phyloP scores from a whole-genome alignment of 176 grass and related monocot genomes.

The Stipa capillata region DNA sequence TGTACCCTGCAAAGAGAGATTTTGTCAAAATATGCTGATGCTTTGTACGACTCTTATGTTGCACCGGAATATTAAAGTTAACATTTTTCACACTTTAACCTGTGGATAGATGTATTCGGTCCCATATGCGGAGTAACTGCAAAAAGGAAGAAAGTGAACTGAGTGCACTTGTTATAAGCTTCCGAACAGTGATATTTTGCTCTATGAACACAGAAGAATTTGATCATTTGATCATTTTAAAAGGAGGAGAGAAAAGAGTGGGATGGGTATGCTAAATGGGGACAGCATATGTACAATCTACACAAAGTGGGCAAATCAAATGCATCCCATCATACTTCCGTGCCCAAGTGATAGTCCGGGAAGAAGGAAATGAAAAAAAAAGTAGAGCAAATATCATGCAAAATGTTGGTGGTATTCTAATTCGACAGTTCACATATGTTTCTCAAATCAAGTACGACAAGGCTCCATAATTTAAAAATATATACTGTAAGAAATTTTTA shows the following conservation, averaged over 20 bases:
- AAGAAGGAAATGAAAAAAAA: background rate
- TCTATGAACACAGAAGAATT: background rate
- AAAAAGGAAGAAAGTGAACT: slow-evolving; percentile 45
- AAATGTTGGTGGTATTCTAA: background rate
- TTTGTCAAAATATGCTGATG: background rate
- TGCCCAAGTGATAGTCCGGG: background rate
- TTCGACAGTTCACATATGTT: background rate
- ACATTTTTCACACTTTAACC: slow-evolving; percentile 47
- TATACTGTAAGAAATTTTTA: background rate
- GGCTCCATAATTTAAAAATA: background rate
- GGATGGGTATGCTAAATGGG: background rate
- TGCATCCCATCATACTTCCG: background rate
- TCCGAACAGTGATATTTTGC: slow-evolving; percentile 19
- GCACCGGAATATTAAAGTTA: background rate
- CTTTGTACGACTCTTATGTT: background rate
- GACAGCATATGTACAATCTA: background rate
- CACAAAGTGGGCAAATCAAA: background rate
- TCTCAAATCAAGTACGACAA: background rate
- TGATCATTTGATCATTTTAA: background rate
- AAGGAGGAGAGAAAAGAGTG: background rate
- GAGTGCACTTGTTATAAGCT: slow-evolving; percentile 23
- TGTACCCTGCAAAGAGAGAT: slow-evolving; percentile 51
- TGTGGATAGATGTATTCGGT: slow-evolving; percentile 84
- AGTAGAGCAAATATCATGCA: background rate
- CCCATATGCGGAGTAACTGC: slow-evolving; percentile 80